Evolutionary conservation across 306 rosid genomes (phyloP).

Genomic region (Acacia acuminata): DNA sequence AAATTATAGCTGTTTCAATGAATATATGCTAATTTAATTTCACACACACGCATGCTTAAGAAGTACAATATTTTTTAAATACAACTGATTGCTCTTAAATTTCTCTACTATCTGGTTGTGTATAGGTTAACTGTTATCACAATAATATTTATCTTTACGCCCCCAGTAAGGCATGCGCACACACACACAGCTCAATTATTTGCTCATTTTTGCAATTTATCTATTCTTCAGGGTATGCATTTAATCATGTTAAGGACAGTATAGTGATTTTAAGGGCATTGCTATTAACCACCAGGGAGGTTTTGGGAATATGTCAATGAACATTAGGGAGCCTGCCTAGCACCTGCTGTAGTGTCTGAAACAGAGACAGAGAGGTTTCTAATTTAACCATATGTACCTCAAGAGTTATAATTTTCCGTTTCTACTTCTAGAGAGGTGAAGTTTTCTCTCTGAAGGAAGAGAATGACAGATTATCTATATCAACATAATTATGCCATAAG

Average conservation of each 20-base stretch:
- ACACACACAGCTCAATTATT: background rate
- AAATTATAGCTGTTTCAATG: background rate
- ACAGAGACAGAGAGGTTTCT: background rate
- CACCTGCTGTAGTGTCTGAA: background rate
- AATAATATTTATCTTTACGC: background rate
- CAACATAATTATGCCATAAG: conserved; percentile 1
- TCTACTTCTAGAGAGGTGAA: conserved; percentile 4
- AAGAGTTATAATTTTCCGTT: background rate
- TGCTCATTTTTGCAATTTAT: background rate
- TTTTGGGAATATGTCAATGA: background rate
- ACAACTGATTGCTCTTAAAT: background rate
- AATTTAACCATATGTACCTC: background rate
- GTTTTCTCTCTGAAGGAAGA: background rate
- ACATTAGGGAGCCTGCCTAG: background rate
- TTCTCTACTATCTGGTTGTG: background rate
- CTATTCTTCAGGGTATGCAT: background rate
- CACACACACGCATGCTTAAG: background rate
- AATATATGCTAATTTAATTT: background rate
- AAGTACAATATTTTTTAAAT: background rate
- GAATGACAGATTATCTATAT: conserved; percentile 8
- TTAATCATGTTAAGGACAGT: background rate
- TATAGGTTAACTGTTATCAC: background rate
- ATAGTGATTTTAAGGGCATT: background rate
- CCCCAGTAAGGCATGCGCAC: background rate
- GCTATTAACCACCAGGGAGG: background rate